phyloP scores from a whole-genome alignment of 345 rosid genomes.

The Diplotaxis tenuifolia region DNA sequence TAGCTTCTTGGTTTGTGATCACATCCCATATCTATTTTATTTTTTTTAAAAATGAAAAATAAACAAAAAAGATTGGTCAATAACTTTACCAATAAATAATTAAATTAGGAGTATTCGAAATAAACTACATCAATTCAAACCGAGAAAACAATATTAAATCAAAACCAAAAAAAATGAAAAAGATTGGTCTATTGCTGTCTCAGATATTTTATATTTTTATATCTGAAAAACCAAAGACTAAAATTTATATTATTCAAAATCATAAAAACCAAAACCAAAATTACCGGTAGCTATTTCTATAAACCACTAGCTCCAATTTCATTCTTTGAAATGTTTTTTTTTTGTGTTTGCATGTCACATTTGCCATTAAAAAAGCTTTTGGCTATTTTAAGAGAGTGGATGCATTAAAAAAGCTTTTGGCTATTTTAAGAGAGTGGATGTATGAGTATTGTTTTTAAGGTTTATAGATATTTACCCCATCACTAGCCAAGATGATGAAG shows the following conservation, averaged over 20 bases:
- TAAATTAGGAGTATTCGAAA: not conserved
- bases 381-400: not conserved
- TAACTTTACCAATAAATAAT: not conserved
- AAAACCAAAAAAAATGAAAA: not conserved
- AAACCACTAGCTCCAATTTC: too few species aligned
- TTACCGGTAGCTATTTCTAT: too few species aligned
- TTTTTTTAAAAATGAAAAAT: not conserved
- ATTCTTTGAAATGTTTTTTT: too few species aligned
- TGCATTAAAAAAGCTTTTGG: not conserved
- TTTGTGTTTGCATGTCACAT: not conserved
- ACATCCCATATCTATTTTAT: slow-evolving; percentile 88
- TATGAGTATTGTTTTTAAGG: not conserved
- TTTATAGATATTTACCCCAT: slow-evolving; percentile 62
- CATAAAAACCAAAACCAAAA: not conserved
- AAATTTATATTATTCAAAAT: not conserved
- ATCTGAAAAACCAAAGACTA: not conserved
- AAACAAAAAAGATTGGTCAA: not conserved
- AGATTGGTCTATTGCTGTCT: not conserved
- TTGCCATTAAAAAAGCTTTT: not conserved
- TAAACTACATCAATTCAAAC: not conserved
- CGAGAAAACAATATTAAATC: not conserved
- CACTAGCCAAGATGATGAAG: slow-evolving; percentile 81
- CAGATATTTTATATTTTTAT: not conserved
- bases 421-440: not conserved
- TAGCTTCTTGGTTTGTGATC: slow-evolving; percentile 79